Conservation (phyloP, 1,139 yeast genomes). For the Diutina pseudorugosa region DNA sequence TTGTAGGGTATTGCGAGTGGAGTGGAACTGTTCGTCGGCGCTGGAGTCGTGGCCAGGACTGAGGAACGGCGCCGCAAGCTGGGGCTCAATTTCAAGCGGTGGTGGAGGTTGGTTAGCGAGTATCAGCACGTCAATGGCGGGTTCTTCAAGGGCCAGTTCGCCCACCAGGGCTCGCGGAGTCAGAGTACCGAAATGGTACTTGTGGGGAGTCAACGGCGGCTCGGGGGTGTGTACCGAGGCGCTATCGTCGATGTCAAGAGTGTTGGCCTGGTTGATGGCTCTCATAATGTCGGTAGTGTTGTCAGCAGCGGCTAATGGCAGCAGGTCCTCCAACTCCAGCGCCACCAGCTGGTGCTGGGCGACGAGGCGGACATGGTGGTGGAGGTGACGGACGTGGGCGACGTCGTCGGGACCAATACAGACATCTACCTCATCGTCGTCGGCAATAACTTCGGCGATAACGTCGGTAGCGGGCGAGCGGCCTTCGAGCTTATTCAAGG, state of each 20-base stretch:
- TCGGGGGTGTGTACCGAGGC: background rate
- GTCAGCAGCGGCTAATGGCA: constrained; percentile 4
- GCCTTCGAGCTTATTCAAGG: constrained; percentile 72
- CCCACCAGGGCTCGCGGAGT: background rate
- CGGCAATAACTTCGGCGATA: background rate
- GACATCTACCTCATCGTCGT: constrained; percentile 4
- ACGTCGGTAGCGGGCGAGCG: background rate
- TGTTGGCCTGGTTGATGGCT: constrained; percentile 30
- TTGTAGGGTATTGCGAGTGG: background rate
- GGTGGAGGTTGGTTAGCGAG: background rate
- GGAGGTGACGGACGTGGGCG: background rate
- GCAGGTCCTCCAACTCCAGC: background rate
- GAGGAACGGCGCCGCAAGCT: background rate
- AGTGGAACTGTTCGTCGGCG: background rate
- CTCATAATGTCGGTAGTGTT: constrained; percentile 26
- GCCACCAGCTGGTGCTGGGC: background rate
- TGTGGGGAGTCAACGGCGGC: background rate
- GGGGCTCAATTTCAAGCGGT: background rate
- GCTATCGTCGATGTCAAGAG: constrained; percentile 19
- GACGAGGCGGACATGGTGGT: background rate
- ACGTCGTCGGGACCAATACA: background rate
- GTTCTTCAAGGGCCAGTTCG: background rate
- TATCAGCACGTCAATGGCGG: background rate
- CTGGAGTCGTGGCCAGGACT: background rate
- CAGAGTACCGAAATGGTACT: constrained; percentile 12